Base-by-base conservation (phyloP, 1,284 basidiomycete genomes). In the Ceratorhiza oryzae-sativae region DNA sequence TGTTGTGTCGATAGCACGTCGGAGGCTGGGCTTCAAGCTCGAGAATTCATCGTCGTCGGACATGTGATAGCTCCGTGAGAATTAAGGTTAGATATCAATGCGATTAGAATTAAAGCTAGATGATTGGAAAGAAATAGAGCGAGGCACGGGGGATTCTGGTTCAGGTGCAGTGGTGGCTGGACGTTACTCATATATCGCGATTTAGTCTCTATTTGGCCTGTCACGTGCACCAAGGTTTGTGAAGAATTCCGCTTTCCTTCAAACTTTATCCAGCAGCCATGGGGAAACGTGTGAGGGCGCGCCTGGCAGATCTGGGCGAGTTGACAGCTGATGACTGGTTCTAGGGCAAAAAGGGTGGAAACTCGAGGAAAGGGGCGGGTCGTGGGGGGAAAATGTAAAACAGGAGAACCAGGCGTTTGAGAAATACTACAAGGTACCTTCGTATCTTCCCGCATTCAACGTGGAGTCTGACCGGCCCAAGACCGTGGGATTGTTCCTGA, bases 331-430 rank as follows among this genome's bases (percentile, higher is more conserved):
- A 12, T 58, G 39, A 60, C 49, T 60, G 51, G 25, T 18, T 32
- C 27, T 55, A 55, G 51, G 51, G 51, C 25, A 60, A 60, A 36
- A 60, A 60, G 23, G 58, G 39, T 39, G 39, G 41, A 6, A 27
- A 41, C 36, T n/a, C 15, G 25, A 13, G 34, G 45, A 8, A 36
- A 36, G 12, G 61, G 61, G 61, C 15, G 61, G 61, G 48, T 49
- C 45, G 18, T 68, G 65, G 65, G 65, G 65, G 1, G 51, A 34
- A 48, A 42, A 68, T 46, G 53, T 58, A 6, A 68, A 88, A 78
- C 91, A 91, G 90, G 78, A 85, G 72, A 95, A 94, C 78, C 86
- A 86, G 55, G 85, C 86, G 1, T 90, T 96, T 76, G 86, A 86
- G 73, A 82, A 83, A 51, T 96, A 95, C 81, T 96, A 96, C 61